phyloP scores from a whole-genome alignment of 495 filamentous ascomycete species.

The Xeromyces bisporus region DNA sequence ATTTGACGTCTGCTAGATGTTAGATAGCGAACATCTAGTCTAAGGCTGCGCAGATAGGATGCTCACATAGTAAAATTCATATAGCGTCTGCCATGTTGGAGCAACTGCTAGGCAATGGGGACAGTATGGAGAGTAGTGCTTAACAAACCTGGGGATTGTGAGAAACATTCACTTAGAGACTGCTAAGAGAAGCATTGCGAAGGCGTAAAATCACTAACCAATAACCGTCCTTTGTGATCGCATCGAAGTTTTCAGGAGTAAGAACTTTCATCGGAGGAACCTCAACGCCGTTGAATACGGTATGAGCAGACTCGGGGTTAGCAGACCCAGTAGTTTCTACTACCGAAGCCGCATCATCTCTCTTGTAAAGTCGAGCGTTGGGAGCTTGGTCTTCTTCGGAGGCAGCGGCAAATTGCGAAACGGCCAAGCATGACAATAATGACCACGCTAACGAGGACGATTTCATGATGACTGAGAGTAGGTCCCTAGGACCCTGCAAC shows the following conservation, averaged over 20 bases:
- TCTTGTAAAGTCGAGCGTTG: conserved; percentile 13
- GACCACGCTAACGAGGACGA: conserved; percentile 24
- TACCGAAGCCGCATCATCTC: conserved; percentile 6
- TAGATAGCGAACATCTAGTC: conserved; percentile 4
- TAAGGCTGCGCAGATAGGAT: not conserved
- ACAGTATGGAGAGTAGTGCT: conserved; percentile 63
- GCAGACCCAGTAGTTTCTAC: conserved; percentile 8
- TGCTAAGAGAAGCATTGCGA: too few species aligned
- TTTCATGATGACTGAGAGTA: conserved; percentile 25
- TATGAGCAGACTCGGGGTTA: conserved; percentile 15
- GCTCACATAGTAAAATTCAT: conserved; percentile 76
- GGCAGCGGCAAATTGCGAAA: conserved; percentile 19
- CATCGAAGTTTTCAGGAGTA: conserved; percentile 35
- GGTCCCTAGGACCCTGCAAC: too few species aligned
- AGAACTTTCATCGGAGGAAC: conserved; percentile 61
- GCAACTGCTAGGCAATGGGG: conserved; percentile 64
- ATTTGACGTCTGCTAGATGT: conserved; percentile 48
- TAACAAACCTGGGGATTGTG: conserved; percentile 42
- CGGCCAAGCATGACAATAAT: conserved; percentile 24
- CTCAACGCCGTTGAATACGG: conserved; percentile 62
- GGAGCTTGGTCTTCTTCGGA: conserved; percentile 9
- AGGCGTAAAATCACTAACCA: conserved; percentile 40
- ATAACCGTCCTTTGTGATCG: conserved; percentile 43
- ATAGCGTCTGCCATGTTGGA: conserved; percentile 79
- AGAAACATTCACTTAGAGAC: conserved; percentile 6